A percentile compares a stretch with the other conserved stretches of the same genome.
Evolutionary conservation across 805 yeast species (phyloP).

Genomic region (Zygosaccharomyces kombuchaensis): DNA sequence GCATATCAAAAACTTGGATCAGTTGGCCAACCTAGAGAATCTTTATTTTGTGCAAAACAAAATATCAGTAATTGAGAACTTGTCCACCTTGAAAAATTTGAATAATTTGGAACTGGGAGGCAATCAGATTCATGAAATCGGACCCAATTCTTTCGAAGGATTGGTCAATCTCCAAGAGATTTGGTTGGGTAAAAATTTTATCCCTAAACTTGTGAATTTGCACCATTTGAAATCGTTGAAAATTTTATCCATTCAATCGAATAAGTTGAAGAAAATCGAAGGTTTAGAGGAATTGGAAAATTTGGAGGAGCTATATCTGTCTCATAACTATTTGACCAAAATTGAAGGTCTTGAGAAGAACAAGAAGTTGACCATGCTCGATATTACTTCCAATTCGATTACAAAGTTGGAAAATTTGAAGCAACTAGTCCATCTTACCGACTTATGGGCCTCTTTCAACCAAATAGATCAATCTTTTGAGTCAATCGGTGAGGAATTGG

Average conservation of each 20-base stretch:
- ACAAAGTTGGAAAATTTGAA: conserved; percentile 55
- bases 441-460: conserved; percentile 90
- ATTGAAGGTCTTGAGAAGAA: conserved; percentile 77
- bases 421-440: conserved; percentile 72
- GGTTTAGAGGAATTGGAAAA: conserved; percentile 68
- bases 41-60: conserved; percentile 87
- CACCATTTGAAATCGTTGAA: conserved; percentile 55
- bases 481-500: conserved; percentile 62
- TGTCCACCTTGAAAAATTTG: conserved; percentile 53
- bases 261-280: conserved; percentile 71
- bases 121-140: conserved; percentile 52
- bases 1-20: conserved; percentile 73
- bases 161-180: conserved; percentile 62
- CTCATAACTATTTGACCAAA: conserved; percentile 73
- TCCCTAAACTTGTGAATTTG: conserved; percentile 60
- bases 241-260: conserved; percentile 84
- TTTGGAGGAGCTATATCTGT: conserved; percentile 80
- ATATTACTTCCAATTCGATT: conserved; percentile 73
- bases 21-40: conserved; percentile 56
- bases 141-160: conserved; percentile 41
- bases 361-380: conserved; percentile 63
- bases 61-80: conserved; percentile 64
- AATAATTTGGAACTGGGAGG: conserved; percentile 87
- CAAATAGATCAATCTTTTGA: conserved; percentile 57
- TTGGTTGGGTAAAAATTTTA: conserved; percentile 90